Conservation (phyloP, 2,329 filamentous ascomycete species). For the Pyrenochaeta sp. region DNA sequence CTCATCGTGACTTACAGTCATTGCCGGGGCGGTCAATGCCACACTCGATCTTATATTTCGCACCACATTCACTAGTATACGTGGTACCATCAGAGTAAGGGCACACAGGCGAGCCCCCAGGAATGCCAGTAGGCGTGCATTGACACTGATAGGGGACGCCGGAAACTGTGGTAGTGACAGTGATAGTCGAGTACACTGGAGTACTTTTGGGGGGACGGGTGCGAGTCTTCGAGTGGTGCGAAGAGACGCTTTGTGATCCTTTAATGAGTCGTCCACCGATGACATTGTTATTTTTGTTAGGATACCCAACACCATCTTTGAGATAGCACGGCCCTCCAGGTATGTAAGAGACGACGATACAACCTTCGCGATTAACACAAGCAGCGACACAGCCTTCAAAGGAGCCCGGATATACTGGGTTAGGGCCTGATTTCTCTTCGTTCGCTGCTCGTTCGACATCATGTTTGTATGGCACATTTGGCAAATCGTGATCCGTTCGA, state of each 20-base stretch:
- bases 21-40: constrained; percentile 28
- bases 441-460: too few relatives aligned
- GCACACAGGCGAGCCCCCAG: constrained; percentile 12
- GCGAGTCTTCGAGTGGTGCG: neutral
- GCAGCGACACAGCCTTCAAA: constrained; percentile 24
- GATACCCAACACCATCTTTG: constrained; percentile 13
- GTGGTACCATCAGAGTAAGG: constrained; percentile 19
- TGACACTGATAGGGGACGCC: constrained; percentile 15
- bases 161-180: constrained; percentile 15
- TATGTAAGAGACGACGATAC: constrained; percentile 29
- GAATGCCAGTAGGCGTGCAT: constrained; percentile 12
- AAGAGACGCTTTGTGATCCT: constrained; percentile 1
- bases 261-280: constrained; percentile 23
- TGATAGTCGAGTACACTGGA: constrained; percentile 10
- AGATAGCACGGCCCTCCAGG: constrained; percentile 23
- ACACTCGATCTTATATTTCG: constrained; percentile 32
- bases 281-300: constrained; percentile 11
- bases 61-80: constrained; percentile 23
- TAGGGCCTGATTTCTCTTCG: too few relatives aligned
- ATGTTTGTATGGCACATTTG: too few relatives aligned
- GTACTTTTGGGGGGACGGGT: neutral
- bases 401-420: constrained; percentile 16
- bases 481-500: constrained; percentile 6
- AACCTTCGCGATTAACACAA: constrained; percentile 21
- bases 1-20: constrained; percentile 18